Conservation (phyloP, 176 grass and related monocot genomes). For the Paspalum vaginatum region DNA sequence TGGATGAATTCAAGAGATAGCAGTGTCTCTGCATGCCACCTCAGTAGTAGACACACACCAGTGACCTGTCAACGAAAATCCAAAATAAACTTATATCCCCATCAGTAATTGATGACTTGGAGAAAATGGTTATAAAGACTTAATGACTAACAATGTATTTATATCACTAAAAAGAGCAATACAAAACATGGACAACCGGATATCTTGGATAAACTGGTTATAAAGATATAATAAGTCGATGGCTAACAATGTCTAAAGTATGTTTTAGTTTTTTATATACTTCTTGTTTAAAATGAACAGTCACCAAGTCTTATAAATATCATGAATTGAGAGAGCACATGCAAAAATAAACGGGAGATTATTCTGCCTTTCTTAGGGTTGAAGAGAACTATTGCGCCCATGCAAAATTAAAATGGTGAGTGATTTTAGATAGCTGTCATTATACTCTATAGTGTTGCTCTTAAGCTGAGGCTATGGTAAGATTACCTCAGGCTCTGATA, state of each 20-base stretch:
- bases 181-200: not conserved
- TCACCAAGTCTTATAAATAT: not conserved
- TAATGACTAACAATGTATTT: too few species aligned
- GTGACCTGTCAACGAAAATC: conserved; percentile 49
- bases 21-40: conserved; percentile 54
- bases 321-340: not conserved
- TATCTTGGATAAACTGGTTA: conserved; percentile 3
- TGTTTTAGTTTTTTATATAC: not conserved
- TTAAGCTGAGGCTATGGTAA: not conserved
- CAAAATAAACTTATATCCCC: conserved; percentile 3
- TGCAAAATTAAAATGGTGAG: not conserved
- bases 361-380: conserved; percentile 1
- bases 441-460: not conserved
- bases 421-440: conserved; percentile 19
- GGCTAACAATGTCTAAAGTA: not conserved
- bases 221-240: conserved; percentile 21
- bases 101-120: conserved; percentile 1
- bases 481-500: conserved; percentile 72
- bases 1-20: conserved; percentile 60
- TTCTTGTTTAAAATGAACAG: conserved; percentile 5
- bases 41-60: conserved; percentile 52
- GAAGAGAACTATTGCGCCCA: not conserved
- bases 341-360: not conserved
- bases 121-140: too few species aligned
- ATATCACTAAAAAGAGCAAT: conserved; percentile 11